phyloP scores from a whole-genome alignment of 2,329 filamentous ascomycete genomes.

The Lomentospora prolificans region DNA sequence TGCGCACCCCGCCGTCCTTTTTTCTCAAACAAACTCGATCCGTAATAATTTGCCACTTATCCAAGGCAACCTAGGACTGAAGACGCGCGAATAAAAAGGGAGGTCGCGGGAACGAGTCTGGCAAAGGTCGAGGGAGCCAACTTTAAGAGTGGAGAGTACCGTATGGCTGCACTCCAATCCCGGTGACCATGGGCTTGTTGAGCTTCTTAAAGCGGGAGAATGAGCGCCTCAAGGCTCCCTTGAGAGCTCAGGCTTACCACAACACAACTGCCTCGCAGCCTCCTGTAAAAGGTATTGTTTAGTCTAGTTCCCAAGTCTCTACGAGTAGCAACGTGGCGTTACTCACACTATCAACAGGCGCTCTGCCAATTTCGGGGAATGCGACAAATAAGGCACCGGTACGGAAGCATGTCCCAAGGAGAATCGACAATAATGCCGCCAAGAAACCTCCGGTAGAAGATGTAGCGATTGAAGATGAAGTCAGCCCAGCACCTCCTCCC shows the following conservation, averaged over 20 bases:
- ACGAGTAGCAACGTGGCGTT: neutral
- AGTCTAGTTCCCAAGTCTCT: neutral
- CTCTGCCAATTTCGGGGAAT: neutral
- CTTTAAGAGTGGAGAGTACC: neutral
- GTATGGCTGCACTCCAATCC: neutral
- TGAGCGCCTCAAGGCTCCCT: conserved; percentile 6
- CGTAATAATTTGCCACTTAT: no score
- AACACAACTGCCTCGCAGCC: conserved; percentile 1
- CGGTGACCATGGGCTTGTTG: conserved; percentile 8
- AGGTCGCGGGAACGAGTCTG: no score
- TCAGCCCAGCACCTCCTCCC: neutral
- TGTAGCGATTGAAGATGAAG: neutral
- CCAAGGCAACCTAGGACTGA: no score
- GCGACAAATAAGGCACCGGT: neutral
- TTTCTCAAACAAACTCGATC: neutral
- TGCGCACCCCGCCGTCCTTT: neutral
- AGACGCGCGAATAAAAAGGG: no score
- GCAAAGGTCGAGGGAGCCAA: neutral
- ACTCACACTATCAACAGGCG: conserved; percentile 3
- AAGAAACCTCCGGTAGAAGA: neutral
- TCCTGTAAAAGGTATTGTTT: conserved; percentile 6
- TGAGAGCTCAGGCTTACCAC: conserved; percentile 7
- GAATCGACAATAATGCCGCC: conserved; percentile 1
- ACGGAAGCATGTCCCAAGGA: conserved; percentile 6
- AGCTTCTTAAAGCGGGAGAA: conserved; percentile 9